Conservation (phyloP, 768 basidiomycete species). For the Leccinum broughii region DNA sequence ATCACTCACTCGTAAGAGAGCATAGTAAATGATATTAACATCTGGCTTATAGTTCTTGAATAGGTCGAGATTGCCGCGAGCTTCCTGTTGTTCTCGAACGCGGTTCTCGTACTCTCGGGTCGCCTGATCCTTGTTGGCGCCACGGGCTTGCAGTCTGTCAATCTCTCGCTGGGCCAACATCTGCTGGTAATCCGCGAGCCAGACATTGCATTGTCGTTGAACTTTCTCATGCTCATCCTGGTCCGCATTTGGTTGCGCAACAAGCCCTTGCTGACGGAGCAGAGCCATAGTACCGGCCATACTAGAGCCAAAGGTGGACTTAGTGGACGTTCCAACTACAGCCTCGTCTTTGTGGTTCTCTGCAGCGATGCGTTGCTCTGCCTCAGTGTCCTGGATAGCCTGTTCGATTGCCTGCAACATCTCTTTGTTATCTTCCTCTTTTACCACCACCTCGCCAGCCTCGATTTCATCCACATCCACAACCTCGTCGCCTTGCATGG, state of each 20-base stretch:
- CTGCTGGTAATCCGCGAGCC: conserved; percentile 84
- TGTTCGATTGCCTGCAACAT: conserved; percentile 80
- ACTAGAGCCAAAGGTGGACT: conserved; percentile 79
- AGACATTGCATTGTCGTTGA: conserved; percentile 83
- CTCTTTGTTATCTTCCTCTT: conserved; percentile 77
- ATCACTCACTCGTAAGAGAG: no score
- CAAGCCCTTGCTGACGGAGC: conserved; percentile 88
- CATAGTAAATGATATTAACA: conserved; percentile 89
- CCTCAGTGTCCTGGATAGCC: conserved; percentile 62
- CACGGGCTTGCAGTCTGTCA: conserved; percentile 74
- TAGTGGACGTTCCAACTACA: conserved; percentile 63
- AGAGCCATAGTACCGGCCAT: conserved; percentile 88
- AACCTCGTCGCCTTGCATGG: conserved; percentile 61
- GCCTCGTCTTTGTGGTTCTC: conserved; percentile 33
- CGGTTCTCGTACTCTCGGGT: conserved; percentile 95
- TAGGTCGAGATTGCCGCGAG: conserved; percentile 72
- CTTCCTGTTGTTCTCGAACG: conserved; percentile 87
- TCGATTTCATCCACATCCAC: conserved; percentile 67
- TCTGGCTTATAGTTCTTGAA: conserved; percentile 98
- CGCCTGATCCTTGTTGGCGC: conserved; percentile 86
- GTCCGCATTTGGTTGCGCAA: conserved; percentile 65
- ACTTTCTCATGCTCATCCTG: conserved; percentile 74
- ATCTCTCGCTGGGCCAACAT: conserved; percentile 76
- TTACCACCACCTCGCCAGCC: conserved; percentile 76
- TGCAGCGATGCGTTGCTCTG: conserved; percentile 44